A percentile compares a stretch with the other conserved stretches of the same genome.
phyloP scores from a whole-genome alignment of 805 yeast genomes.

The Wickerhamiella domercqiae region DNA sequence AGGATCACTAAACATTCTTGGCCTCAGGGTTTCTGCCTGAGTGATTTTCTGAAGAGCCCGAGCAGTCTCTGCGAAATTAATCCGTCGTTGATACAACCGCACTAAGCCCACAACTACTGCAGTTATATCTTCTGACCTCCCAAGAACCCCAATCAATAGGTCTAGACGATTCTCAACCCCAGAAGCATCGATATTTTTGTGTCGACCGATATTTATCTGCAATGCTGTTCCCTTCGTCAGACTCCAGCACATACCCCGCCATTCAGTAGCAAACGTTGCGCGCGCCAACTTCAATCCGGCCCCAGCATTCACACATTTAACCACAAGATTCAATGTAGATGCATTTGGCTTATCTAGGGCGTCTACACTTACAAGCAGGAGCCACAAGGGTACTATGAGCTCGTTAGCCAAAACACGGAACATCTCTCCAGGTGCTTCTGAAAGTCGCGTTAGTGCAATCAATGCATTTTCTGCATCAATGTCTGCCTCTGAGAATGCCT shows the following conservation, averaged over 20 bases:
- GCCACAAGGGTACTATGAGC: constrained; percentile 15
- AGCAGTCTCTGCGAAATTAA: constrained; percentile 26
- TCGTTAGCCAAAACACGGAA: constrained; percentile 4
- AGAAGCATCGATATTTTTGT: constrained; percentile 20
- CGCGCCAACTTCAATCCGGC: background rate
- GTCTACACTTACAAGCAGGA: constrained; percentile 11
- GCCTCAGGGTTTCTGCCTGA: constrained; percentile 29
- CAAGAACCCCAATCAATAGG: constrained; percentile 30
- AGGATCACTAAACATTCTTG: constrained; percentile 40
- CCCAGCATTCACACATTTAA: constrained; percentile 3
- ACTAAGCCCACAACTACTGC: constrained; percentile 36
- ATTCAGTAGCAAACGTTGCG: background rate
- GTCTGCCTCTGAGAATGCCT: constrained; percentile 6
- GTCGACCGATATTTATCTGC: background rate
- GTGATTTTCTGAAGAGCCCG: constrained; percentile 10
- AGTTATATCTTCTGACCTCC: constrained; percentile 35
- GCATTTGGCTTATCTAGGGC: constrained; percentile 12
- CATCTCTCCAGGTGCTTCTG: constrained; percentile 6
- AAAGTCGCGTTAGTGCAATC: constrained; percentile 9
- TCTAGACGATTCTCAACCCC: constrained; percentile 32
- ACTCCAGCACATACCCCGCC: background rate
- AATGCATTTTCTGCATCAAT: constrained; percentile 5
- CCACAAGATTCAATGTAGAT: constrained; percentile 7
- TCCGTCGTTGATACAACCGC: constrained; percentile 29
- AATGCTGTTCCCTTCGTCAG: background rate